phyloP scores from a whole-genome alignment of 352 stramenopile species.

The Phytophthora quininea region DNA sequence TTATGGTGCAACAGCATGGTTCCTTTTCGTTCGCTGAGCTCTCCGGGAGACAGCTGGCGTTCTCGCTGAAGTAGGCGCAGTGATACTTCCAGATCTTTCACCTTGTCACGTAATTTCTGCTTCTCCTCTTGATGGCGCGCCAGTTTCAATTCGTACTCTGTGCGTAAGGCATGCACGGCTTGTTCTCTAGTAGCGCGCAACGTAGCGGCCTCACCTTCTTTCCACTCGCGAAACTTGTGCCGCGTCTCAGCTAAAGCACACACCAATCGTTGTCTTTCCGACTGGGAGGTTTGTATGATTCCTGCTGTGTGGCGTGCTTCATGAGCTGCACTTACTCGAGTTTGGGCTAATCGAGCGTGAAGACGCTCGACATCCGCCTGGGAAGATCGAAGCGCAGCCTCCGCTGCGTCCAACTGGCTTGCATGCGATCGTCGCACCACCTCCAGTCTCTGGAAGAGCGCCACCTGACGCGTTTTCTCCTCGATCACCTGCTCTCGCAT shows the following conservation, averaged over 20 bases:
- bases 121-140: slow-evolving; percentile 73
- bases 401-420: slow-evolving; percentile 20
- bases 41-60: slow-evolving; percentile 56
- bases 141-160: slow-evolving; percentile 75
- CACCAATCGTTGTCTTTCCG: slow-evolving; percentile 63
- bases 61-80: slow-evolving; percentile 68
- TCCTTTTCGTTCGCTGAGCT: slow-evolving; percentile 69
- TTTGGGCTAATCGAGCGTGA: slow-evolving; percentile 27
- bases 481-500: slow-evolving; percentile 43
- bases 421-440: slow-evolving; percentile 21
- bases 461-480: slow-evolving; percentile 37
- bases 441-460: slow-evolving; percentile 36
- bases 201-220: slow-evolving; percentile 52
- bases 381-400: slow-evolving; percentile 23
- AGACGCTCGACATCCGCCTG: slow-evolving; percentile 36
- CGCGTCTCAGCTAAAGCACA: slow-evolving; percentile 55
- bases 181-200: slow-evolving; percentile 61
- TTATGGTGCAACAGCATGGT: slow-evolving; percentile 40
- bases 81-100: slow-evolving; percentile 74
- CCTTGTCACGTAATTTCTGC: slow-evolving; percentile 71
- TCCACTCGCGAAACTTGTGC: slow-evolving; percentile 73
- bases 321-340: slow-evolving; percentile 18
- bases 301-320: slow-evolving; percentile 36
- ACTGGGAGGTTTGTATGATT: slow-evolving; percentile 23
- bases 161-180: slow-evolving; percentile 55